Conservation (phyloP, 139 green algal species). For the Microglena sp. region DNA sequence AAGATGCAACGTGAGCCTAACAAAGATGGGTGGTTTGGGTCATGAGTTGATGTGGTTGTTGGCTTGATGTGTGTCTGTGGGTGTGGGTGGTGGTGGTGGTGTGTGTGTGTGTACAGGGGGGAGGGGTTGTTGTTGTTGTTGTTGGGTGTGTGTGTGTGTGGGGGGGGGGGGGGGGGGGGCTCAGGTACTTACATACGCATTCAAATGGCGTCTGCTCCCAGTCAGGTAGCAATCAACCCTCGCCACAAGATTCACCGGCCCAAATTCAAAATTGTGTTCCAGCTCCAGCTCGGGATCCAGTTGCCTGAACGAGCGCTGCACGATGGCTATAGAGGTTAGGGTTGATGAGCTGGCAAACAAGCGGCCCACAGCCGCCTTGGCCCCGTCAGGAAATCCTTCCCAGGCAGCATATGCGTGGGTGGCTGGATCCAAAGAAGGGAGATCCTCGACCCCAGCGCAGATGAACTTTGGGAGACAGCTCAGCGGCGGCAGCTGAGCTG, state of each 20-base stretch:
- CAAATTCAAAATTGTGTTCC: slow-evolving; percentile 18
- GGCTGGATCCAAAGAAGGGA: slow-evolving; percentile 42
- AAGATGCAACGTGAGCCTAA: too few relatives aligned
- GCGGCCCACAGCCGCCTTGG: slow-evolving; percentile 60
- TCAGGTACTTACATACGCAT: too few relatives aligned
- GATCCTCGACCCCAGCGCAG: slow-evolving; percentile 53
- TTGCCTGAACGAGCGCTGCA: not conserved
- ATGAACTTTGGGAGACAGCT: slow-evolving; percentile 33
- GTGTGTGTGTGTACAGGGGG: too few relatives aligned
- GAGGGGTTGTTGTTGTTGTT: too few relatives aligned
- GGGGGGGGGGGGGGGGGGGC: too few relatives aligned
- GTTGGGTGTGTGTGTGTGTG: too few relatives aligned
- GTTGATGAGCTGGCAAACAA: slow-evolving; percentile 50
- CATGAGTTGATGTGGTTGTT: too few relatives aligned
- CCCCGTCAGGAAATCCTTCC: slow-evolving; percentile 68
- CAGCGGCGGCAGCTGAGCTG: too few relatives aligned
- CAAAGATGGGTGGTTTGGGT: too few relatives aligned
- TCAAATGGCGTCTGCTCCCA: slow-evolving; percentile 1
- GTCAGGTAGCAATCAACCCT: slow-evolving; percentile 10
- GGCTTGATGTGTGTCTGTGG: too few relatives aligned
- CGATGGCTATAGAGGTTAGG: slow-evolving; percentile 16
- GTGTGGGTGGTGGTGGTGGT: too few relatives aligned
- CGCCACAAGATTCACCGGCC: not conserved
- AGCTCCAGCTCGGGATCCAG: slow-evolving; percentile 13
- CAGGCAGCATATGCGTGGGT: slow-evolving; percentile 85